Conservation (phyloP, 2,329 filamentous ascomycete species). For the Microascus cirrosus region DNA sequence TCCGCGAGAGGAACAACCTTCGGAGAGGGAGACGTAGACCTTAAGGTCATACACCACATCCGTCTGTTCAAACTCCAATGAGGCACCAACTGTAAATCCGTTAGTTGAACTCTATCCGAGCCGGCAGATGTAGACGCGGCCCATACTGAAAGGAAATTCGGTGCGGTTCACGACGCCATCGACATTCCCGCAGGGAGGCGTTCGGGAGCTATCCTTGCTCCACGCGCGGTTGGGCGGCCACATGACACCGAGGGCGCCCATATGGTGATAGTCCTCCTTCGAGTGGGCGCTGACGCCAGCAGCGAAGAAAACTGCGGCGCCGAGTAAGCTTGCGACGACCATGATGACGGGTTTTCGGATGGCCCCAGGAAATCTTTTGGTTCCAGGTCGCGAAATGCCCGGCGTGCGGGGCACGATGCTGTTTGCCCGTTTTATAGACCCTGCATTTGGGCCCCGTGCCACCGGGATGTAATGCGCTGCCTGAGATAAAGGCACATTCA, state of each 20-base stretch:
- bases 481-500: too few species aligned
- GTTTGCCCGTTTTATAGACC: too few species aligned
- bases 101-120: not conserved
- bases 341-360: not conserved
- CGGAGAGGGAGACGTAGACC: slow-evolving; percentile 39
- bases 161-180: slow-evolving; percentile 36
- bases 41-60: slow-evolving; percentile 44
- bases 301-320: not conserved
- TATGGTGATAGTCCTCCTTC: slow-evolving; percentile 13
- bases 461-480: too few species aligned
- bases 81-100: not conserved
- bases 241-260: slow-evolving; percentile 48
- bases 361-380: not conserved
- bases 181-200: slow-evolving; percentile 43
- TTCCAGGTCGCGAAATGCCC: not conserved
- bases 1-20: slow-evolving; percentile 21
- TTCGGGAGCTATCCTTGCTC: slow-evolving; percentile 42
- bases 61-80: slow-evolving; percentile 12
- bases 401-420: too few species aligned
- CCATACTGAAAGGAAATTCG: slow-evolving; percentile 42
- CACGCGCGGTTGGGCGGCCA: slow-evolving; percentile 49
- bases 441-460: too few species aligned
- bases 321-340: not conserved
- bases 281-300: not conserved
- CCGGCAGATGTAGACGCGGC: not conserved